phyloP scores from a whole-genome alignment of 2,329 filamentous ascomycete species.

The Fusarium robinianum region DNA sequence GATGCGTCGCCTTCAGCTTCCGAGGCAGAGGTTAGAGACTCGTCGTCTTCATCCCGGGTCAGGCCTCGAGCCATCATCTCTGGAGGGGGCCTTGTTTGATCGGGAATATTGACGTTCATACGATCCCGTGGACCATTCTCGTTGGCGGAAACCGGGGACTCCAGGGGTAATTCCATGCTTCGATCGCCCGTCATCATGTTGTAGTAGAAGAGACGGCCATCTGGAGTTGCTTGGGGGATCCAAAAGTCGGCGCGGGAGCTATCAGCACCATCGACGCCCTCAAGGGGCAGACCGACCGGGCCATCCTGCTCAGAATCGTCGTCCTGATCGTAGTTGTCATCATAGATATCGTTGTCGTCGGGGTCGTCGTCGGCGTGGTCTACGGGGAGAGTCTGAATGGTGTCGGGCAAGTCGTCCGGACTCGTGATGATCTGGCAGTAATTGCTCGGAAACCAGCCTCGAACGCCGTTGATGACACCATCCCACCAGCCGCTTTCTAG shows the following conservation, averaged over 20 bases:
- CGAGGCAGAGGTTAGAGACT: constrained; percentile 81
- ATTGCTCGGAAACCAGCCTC: constrained; percentile 99
- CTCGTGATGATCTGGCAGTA: constrained; percentile 88
- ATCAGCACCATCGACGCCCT: constrained; percentile 63
- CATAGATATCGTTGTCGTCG: constrained; percentile 67
- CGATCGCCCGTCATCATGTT: constrained; percentile 96
- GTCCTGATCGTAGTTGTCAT: constrained; percentile 69
- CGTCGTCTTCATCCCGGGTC: constrained; percentile 84
- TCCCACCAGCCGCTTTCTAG: constrained; percentile 99
- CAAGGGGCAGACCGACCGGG: constrained; percentile 65
- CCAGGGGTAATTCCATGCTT: constrained; percentile 90
- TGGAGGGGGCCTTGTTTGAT: constrained; percentile 85
- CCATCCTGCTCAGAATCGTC: constrained; percentile 67
- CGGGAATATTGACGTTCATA: constrained; percentile 85
- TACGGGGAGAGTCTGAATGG: constrained; percentile 57
- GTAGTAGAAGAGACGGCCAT: constrained; percentile 95
- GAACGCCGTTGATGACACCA: constrained; percentile 93
- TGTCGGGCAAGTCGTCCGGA: constrained; percentile 72
- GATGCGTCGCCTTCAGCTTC: constrained; percentile 78
- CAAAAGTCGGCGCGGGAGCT: constrained; percentile 94
- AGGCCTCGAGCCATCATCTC: constrained; percentile 88
- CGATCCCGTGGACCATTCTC: constrained; percentile 88
- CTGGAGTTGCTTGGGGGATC: constrained; percentile 95
- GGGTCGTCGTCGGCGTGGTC: constrained; percentile 65
- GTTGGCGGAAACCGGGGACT: constrained; percentile 78